A percentile compares a stretch with the other conserved stretches of the same genome.
Conservation (phyloP, 371 early-diverging fungal species). For the Dentiscutata heterogama region DNA sequence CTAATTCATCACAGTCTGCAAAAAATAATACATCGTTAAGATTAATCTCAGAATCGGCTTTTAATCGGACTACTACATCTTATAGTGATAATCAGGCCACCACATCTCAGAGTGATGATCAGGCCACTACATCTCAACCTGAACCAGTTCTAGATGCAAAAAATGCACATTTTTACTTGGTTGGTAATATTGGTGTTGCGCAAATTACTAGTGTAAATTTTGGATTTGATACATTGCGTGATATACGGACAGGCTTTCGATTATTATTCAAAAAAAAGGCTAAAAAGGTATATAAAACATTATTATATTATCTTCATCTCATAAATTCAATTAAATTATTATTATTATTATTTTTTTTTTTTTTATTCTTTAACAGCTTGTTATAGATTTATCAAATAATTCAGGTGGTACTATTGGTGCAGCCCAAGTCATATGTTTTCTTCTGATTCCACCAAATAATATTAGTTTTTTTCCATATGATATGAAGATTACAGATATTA, state of each 20-base stretch:
- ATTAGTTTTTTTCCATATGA: neutral
- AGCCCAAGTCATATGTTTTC: neutral
- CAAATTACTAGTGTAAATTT: neutral
- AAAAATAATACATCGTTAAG: too few species aligned
- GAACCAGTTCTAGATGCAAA: neutral
- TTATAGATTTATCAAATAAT: slow-evolving; percentile 27
- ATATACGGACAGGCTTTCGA: neutral
- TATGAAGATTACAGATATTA: neutral
- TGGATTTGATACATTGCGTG: neutral
- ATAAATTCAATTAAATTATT: neutral
- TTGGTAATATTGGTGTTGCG: slow-evolving; percentile 3
- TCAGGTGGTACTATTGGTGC: neutral
- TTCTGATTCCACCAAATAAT: neutral
- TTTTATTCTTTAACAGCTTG: neutral
- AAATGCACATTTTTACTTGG: neutral
- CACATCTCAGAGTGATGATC: too few species aligned
- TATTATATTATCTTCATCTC: too few species aligned
- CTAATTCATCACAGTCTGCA: too few species aligned
- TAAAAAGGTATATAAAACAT: neutral
- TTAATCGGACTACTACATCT: too few species aligned
- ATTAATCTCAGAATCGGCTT: too few species aligned
- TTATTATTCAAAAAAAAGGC: neutral
- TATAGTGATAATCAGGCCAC: too few species aligned
- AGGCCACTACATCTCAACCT: too few species aligned
- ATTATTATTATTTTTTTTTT: neutral